These are phyloP conservation scores for Aureobasidium uvarum DNA, from an alignment of 2,329 filamentous ascomycete species.

Conservation along the genomic window DNA sequence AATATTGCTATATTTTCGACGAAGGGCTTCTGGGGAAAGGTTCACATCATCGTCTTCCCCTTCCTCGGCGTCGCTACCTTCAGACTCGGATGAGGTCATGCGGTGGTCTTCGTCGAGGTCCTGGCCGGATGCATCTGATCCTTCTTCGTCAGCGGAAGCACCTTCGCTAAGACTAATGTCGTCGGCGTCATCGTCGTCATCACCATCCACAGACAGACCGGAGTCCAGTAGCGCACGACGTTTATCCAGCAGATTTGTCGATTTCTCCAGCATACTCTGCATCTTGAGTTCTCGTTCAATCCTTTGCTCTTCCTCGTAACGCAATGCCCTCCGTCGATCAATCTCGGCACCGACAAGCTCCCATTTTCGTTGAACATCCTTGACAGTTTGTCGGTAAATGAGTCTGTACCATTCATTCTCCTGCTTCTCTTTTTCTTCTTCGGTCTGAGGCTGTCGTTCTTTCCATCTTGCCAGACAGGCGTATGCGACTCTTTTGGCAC, in stretches of 20 bases:
- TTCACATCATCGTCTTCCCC: slow-evolving; percentile 59
- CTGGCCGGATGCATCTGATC: slow-evolving; percentile 41
- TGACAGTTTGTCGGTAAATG: slow-evolving; percentile 69
- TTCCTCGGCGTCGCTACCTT: slow-evolving; percentile 56
- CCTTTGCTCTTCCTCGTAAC: slow-evolving; percentile 62
- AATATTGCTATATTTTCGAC: slow-evolving; percentile 66
- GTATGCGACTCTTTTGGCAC: slow-evolving; percentile 75
- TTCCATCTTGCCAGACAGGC: slow-evolving; percentile 75
- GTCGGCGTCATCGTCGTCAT: slow-evolving; percentile 40
- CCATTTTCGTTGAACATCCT: slow-evolving; percentile 62
- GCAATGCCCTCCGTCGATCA: slow-evolving; percentile 54
- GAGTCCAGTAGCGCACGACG: slow-evolving; percentile 42
- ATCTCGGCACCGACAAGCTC: slow-evolving; percentile 58
- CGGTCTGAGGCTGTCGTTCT: slow-evolving; percentile 68
- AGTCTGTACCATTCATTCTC: slow-evolving; percentile 63
- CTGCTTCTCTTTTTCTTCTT: slow-evolving; percentile 79
- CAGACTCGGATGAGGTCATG: slow-evolving; percentile 62
- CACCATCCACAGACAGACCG: slow-evolving; percentile 2
- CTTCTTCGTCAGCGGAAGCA: slow-evolving; percentile 32
- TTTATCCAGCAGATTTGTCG: slow-evolving; percentile 65
- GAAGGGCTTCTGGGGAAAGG: slow-evolving; percentile 67
- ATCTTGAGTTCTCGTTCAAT: slow-evolving; percentile 60
- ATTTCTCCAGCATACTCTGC: slow-evolving; percentile 70
- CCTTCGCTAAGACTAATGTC: slow-evolving; percentile 49
- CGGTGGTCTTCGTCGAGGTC: slow-evolving; percentile 49